A percentile compares a stretch with the other conserved stretches of the same genome.
These are phyloP conservation scores for Paramyrothecium sp. DNA, from an alignment of 2,329 filamentous ascomycete species.

Conservation along the genomic window DNA sequence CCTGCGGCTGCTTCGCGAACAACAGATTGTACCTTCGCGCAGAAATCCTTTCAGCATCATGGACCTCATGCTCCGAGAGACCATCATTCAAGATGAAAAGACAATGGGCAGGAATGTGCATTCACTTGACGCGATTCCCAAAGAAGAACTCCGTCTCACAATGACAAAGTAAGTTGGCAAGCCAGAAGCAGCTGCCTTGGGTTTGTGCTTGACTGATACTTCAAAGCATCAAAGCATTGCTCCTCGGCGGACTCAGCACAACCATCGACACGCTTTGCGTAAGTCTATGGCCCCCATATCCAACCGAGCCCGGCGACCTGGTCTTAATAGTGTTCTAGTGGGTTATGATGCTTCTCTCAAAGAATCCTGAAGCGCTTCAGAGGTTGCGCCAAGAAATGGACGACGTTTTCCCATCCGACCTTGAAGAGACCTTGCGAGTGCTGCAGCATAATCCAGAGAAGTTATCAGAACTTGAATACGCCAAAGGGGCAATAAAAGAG, in stretches of 20 bases:
- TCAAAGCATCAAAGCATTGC: slow-evolving; percentile 18
- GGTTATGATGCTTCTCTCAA: slow-evolving; percentile 14
- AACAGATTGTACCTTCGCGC: slow-evolving; percentile 12
- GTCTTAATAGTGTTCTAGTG: slow-evolving; percentile 4
- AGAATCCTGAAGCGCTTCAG: slow-evolving; percentile 16
- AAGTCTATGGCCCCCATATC: neutral
- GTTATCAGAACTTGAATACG: slow-evolving; percentile 50
- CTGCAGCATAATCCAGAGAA: slow-evolving; percentile 39
- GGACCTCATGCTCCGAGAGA: slow-evolving; percentile 19
- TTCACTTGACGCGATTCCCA: slow-evolving; percentile 3
- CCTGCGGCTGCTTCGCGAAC: slow-evolving; percentile 10
- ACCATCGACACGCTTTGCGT: slow-evolving; percentile 16
- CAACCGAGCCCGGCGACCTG: neutral
- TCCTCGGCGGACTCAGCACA: slow-evolving; percentile 24
- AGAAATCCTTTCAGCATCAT: slow-evolving; percentile 15
- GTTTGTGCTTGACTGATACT: neutral
- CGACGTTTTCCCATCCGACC: slow-evolving; percentile 18
- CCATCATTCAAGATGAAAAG: slow-evolving; percentile 7
- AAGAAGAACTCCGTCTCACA: slow-evolving; percentile 9
- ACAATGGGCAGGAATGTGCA: neutral
- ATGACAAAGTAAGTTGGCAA: slow-evolving; percentile 13
- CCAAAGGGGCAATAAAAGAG: slow-evolving; percentile 54
- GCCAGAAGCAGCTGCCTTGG: too few species aligned
- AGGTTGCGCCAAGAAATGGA: slow-evolving; percentile 26
- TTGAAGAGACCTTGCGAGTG: slow-evolving; percentile 27